Conservation (phyloP, 2,329 filamentous ascomycete genomes). For the Ceratocystis lukuohia region DNA sequence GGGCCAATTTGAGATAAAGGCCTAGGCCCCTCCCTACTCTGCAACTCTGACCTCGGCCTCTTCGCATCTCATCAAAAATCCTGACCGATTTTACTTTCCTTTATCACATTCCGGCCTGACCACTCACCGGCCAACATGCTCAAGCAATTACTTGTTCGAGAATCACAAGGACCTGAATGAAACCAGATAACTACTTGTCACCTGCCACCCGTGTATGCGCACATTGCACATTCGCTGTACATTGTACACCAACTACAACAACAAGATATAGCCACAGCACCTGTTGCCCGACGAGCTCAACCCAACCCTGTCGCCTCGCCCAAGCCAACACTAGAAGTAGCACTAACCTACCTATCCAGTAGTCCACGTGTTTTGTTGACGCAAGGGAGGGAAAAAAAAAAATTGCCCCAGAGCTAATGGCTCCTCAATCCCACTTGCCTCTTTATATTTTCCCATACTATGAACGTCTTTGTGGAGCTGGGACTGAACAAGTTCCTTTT, state of each 20-base stretch:
- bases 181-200: background rate
- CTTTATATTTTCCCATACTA: background rate
- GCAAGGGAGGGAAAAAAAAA: background rate
- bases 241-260: background rate
- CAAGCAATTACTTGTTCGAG: background rate
- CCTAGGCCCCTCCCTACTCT: background rate
- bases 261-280: background rate
- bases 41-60: background rate
- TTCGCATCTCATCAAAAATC: background rate
- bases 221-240: background rate
- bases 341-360: background rate
- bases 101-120: background rate
- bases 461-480: background rate
- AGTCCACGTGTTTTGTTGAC: background rate
- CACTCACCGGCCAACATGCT: background rate
- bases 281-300: background rate
- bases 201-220: background rate
- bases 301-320: background rate
- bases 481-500: background rate
- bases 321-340: background rate
- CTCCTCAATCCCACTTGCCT: background rate
- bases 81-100: background rate
- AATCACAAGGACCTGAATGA: background rate
- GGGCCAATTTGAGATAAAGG: background rate
- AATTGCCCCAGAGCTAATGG: background rate